A percentile compares a stretch with the other conserved stretches of the same genome.
Conservation (phyloP, 139 green algal genomes). For the Edaphochlamys debaryana region DNA sequence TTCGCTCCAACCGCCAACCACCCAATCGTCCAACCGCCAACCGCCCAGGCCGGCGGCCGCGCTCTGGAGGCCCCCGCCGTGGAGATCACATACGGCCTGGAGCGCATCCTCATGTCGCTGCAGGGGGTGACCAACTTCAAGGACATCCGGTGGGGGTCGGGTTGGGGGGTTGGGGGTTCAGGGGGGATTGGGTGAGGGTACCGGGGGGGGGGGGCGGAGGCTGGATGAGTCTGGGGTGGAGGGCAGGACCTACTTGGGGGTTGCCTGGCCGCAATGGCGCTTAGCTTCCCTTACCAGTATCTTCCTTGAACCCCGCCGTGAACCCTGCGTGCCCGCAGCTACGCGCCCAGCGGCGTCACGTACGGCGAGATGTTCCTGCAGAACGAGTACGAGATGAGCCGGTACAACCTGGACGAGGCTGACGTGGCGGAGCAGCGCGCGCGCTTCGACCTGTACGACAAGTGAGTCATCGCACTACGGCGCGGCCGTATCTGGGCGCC, state of each 20-base stretch:
- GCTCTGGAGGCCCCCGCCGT: slow-evolving; percentile 84
- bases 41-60: slow-evolving; percentile 77
- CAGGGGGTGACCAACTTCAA: slow-evolving; percentile 98
- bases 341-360: slow-evolving; percentile 79
- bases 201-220: neutral
- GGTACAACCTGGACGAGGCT: slow-evolving; percentile 91
- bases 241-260: too few relatives aligned
- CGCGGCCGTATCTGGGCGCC: too few relatives aligned
- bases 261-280: too few relatives aligned
- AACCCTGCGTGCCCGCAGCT: slow-evolving; percentile 51
- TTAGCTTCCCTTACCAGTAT: too few relatives aligned
- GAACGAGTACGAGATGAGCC: slow-evolving; percentile 96
- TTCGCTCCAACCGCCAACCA: too few relatives aligned
- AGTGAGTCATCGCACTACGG: slow-evolving; percentile 32
- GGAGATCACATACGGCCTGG: slow-evolving; percentile 99
- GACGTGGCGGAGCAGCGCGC: slow-evolving; percentile 81
- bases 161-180: neutral
- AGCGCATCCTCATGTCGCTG: slow-evolving; percentile 97
- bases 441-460: slow-evolving; percentile 73
- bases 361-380: slow-evolving; percentile 97
- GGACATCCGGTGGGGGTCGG: slow-evolving; percentile 83
- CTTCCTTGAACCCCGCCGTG: neutral
- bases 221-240: neutral
- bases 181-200: neutral
- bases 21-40: too few relatives aligned